A percentile compares a stretch with the other conserved stretches of the same genome.
These are phyloP conservation scores for Ascosphaera pollenicola DNA, from an alignment of 2,329 filamentous ascomycete genomes.

Conservation along the genomic window DNA sequence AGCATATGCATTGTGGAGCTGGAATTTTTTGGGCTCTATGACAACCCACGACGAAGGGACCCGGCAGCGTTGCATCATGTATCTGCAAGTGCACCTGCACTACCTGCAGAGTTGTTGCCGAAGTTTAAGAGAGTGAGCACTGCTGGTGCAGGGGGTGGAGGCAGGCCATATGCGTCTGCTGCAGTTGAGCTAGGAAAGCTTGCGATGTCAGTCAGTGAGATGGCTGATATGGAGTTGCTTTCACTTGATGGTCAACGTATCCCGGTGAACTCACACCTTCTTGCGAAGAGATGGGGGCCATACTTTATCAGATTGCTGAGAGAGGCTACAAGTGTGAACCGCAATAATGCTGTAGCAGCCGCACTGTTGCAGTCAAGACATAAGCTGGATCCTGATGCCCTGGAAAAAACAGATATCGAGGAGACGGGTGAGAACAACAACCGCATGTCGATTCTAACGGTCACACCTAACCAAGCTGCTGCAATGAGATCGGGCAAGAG, in stretches of 20 bases:
- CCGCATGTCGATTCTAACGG: no score
- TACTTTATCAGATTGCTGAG: slow-evolving; percentile 85
- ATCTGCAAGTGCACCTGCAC: slow-evolving; percentile 55
- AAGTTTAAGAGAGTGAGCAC: slow-evolving; percentile 33
- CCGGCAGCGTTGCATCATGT: slow-evolving; percentile 58
- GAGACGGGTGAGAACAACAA: no score
- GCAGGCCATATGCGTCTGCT: slow-evolving; percentile 50
- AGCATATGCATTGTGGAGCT: slow-evolving; percentile 95
- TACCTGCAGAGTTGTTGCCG: slow-evolving; percentile 31
- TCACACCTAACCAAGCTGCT: no score
- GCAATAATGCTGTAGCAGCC: no score
- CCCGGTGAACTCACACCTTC: slow-evolving; percentile 75
- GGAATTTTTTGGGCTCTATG: slow-evolving; percentile 91
- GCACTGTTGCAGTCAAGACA: no score
- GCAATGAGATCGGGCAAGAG: slow-evolving; percentile 34
- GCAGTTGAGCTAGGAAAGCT: slow-evolving; percentile 72
- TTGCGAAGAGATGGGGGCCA: slow-evolving; percentile 77
- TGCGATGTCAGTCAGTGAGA: slow-evolving; percentile 56
- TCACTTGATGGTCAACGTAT: slow-evolving; percentile 80
- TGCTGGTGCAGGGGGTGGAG: slow-evolving; percentile 24
- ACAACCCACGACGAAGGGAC: slow-evolving; percentile 63
- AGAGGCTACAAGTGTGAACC: slow-evolving; percentile 43
- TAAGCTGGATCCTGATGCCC: no score
- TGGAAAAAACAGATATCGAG: no score
- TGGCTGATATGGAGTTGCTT: slow-evolving; percentile 91